phyloP scores from a whole-genome alignment of 495 filamentous ascomycete genomes.

The Annulohypoxylon bovei region DNA sequence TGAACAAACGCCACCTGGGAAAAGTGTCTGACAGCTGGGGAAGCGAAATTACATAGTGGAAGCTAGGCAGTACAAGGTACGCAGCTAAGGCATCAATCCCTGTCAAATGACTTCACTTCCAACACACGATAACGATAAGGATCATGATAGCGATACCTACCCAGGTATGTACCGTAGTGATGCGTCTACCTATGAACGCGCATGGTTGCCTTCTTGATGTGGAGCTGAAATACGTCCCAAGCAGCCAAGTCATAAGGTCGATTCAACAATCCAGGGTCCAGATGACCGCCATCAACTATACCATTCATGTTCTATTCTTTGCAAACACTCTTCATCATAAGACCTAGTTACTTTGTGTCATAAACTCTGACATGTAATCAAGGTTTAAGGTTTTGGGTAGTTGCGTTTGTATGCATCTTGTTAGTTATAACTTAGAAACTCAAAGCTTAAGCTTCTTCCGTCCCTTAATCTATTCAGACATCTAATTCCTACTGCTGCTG shows the following conservation, averaged over 20 bases:
- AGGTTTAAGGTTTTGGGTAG: not conserved
- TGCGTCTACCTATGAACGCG: slow-evolving; percentile 15
- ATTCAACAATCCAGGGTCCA: slow-evolving; percentile 30
- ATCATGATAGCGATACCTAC: slow-evolving; percentile 22
- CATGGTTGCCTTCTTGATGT: slow-evolving; percentile 19
- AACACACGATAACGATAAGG: slow-evolving; percentile 33
- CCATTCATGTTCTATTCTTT: not conserved
- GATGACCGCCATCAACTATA: slow-evolving; percentile 29
- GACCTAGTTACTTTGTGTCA: slow-evolving; percentile 11
- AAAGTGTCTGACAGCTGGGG: slow-evolving; percentile 18
- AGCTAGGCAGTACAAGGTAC: not conserved
- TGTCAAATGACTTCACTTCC: slow-evolving; percentile 42
- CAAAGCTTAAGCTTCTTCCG: not conserved
- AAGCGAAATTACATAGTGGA: not conserved
- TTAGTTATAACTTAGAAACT: slow-evolving; percentile 12
- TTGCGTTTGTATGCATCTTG: slow-evolving; percentile 4
- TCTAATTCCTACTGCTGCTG: not conserved
- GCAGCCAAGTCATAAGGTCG: slow-evolving; percentile 21
- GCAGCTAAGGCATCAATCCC: not conserved
- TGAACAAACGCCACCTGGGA: slow-evolving; percentile 22
- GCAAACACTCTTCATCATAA: slow-evolving; percentile 17
- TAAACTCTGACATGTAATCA: slow-evolving; percentile 8
- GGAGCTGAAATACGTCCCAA: not conserved
- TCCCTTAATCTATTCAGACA: not conserved
- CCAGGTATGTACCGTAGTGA: no score